phyloP scores from a whole-genome alignment of 805 yeast species.

The Soucietia sequanensis region DNA sequence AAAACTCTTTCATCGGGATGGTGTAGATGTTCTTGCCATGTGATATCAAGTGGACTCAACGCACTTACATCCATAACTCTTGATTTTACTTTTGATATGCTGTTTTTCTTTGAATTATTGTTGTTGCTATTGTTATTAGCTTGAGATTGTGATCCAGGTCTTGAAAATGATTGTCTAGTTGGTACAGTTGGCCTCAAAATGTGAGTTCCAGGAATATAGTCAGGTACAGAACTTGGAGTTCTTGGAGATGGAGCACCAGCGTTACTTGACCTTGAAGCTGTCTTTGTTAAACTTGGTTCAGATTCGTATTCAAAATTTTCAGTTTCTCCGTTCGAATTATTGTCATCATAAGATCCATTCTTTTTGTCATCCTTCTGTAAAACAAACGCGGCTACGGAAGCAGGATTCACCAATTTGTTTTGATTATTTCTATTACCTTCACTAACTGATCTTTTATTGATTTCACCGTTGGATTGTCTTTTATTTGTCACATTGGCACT shows the following conservation, averaged over 20 bases:
- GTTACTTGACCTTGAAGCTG: constrained; percentile 26
- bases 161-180: constrained; percentile 26
- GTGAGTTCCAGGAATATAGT: constrained; percentile 58
- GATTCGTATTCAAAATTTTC: constrained; percentile 14
- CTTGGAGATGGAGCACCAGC: no score
- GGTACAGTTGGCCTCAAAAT: constrained; percentile 52
- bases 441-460: constrained; percentile 2
- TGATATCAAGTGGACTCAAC: constrained; percentile 51
- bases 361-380: constrained; percentile 23
- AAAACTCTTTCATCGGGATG: constrained; percentile 61
- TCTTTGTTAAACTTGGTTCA: constrained; percentile 26
- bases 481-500: no score
- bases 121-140: no score
- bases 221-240: constrained; percentile 31
- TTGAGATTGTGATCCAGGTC: constrained; percentile 9
- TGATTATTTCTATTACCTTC: constrained; percentile 12
- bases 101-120: constrained; percentile 10
- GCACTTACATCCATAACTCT: constrained; percentile 42
- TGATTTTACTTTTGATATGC: constrained; percentile 18
- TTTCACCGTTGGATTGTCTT: constrained; percentile 9
- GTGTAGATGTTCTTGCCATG: constrained; percentile 55
- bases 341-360: constrained; percentile 19
- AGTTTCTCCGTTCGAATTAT: constrained; percentile 16
- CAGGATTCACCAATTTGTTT: constrained; percentile 26
- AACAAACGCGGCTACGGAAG: constrained; percentile 42